These are phyloP conservation scores for Bruguiera hainesii DNA, from an alignment of 441 rosid species.

Conservation along the genomic window DNA sequence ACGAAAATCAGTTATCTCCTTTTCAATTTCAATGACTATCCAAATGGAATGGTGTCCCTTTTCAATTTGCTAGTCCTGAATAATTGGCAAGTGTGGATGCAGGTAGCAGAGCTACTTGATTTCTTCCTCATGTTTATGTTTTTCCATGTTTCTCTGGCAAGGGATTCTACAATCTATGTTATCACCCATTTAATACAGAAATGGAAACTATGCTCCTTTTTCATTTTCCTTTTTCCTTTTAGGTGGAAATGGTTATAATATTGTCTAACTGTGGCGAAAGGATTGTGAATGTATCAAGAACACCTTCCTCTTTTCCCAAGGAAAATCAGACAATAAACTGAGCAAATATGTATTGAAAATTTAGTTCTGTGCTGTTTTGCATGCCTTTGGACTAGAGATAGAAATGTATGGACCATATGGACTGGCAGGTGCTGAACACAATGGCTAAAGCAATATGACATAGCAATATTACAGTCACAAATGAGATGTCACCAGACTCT, in stretches of 20 bases:
- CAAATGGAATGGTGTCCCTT: conserved; percentile 97
- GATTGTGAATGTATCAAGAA: neutral
- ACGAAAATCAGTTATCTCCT: conserved; percentile 66
- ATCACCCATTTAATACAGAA: no score
- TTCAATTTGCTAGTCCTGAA: conserved; percentile 90
- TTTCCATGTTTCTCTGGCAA: neutral
- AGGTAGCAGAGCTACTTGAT: conserved; percentile 45
- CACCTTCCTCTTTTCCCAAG: neutral
- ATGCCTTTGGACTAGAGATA: neutral
- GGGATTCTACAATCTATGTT: no score
- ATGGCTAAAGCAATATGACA: no score
- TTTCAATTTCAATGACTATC: conserved; percentile 94
- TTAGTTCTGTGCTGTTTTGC: neutral
- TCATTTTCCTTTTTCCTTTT: no score
- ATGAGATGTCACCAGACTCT: no score
- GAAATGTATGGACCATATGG: neutral
- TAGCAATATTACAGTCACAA: no score
- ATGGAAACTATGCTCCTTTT: no score
- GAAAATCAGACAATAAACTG: neutral
- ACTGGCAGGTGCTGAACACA: no score
- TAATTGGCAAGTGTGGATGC: conserved; percentile 96
- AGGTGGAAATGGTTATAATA: no score
- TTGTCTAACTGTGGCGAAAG: no score
- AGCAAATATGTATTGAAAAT: neutral
- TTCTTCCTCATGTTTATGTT: conserved; percentile 10